These are phyloP conservation scores for Chlamydomonas urium DNA, from an alignment of 139 green algal species.

Conservation along the genomic window DNA sequence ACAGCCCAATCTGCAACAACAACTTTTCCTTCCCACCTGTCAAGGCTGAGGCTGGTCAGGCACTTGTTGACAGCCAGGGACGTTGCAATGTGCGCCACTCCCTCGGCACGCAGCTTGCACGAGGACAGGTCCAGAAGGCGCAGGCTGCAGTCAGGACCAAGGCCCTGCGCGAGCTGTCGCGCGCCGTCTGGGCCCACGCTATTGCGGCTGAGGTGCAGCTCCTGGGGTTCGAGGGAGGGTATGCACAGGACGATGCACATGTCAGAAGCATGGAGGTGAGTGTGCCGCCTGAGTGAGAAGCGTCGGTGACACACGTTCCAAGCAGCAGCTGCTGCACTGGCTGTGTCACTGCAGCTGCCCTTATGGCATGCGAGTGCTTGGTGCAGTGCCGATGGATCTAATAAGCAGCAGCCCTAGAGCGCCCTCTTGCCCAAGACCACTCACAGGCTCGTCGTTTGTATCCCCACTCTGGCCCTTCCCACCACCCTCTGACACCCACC, in stretches of 20 bases:
- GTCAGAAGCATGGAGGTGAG: too few species aligned
- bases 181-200: slow-evolving; percentile 29
- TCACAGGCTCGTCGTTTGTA: too few species aligned
- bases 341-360: too few species aligned
- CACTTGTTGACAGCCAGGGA: slow-evolving; percentile 20
- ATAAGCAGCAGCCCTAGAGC: too few species aligned
- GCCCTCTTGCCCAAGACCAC: too few species aligned
- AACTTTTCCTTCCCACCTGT: slow-evolving; percentile 17
- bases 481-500: slow-evolving; percentile 3
- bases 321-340: too few species aligned
- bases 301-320: too few species aligned
- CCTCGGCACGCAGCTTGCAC: slow-evolving; percentile 44
- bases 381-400: too few species aligned
- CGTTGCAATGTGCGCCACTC: slow-evolving; percentile 21
- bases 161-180: slow-evolving; percentile 21
- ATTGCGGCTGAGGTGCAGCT: slow-evolving; percentile 27
- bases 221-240: background rate
- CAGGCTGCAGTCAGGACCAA: slow-evolving; percentile 7
- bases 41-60: slow-evolving; percentile 29
- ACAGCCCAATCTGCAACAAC: too few species aligned
- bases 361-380: too few species aligned
- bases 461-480: too few species aligned
- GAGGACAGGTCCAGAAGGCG: slow-evolving; percentile 8
- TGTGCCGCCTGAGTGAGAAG: too few species aligned
- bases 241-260: background rate